These are phyloP conservation scores for Eucalyptus erythrocorys DNA, from an alignment of 345 rosid species.

Conservation along the genomic window DNA sequence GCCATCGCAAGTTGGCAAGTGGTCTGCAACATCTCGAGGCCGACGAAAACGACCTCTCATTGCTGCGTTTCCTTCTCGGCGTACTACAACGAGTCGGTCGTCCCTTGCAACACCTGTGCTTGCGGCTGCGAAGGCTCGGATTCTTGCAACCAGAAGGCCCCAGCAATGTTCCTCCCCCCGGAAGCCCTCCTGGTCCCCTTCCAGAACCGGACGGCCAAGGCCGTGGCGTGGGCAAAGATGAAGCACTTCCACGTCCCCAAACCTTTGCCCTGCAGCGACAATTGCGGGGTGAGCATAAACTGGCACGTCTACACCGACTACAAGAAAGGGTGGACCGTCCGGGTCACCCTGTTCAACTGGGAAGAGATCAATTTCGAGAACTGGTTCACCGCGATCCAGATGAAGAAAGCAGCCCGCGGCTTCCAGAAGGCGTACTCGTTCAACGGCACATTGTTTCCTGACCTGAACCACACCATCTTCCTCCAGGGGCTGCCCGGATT, in stretches of 20 bases:
- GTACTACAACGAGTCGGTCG: slow-evolving; percentile 55
- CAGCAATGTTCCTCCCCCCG: slow-evolving; percentile 57
- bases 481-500: slow-evolving; percentile 62
- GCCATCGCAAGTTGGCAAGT: slow-evolving; percentile 80
- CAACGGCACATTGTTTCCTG: slow-evolving; percentile 49
- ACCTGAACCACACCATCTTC: slow-evolving; percentile 40
- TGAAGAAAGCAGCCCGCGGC: slow-evolving; percentile 47
- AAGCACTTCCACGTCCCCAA: slow-evolving; percentile 40
- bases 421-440: slow-evolving; percentile 74
- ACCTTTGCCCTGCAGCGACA: slow-evolving; percentile 76
- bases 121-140: slow-evolving; percentile 52
- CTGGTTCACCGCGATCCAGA: slow-evolving; percentile 67
- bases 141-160: slow-evolving; percentile 38
- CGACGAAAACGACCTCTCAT: slow-evolving; percentile 31
- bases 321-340: slow-evolving; percentile 68
- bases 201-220: slow-evolving; percentile 55
- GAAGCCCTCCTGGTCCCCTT: slow-evolving; percentile 77
- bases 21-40: slow-evolving; percentile 67
- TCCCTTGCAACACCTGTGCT: slow-evolving; percentile 90
- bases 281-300: slow-evolving; percentile 84
- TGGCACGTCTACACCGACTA: slow-evolving; percentile 80
- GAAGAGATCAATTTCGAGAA: slow-evolving; percentile 33
- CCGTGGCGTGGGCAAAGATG: slow-evolving; percentile 65
- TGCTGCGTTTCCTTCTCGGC: slow-evolving; percentile 96
- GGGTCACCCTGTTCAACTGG: slow-evolving; percentile 89